Evolutionary conservation across 2,329 filamentous ascomycete genomes (phyloP).

Genomic region (Tolypocladium amazonense): DNA sequence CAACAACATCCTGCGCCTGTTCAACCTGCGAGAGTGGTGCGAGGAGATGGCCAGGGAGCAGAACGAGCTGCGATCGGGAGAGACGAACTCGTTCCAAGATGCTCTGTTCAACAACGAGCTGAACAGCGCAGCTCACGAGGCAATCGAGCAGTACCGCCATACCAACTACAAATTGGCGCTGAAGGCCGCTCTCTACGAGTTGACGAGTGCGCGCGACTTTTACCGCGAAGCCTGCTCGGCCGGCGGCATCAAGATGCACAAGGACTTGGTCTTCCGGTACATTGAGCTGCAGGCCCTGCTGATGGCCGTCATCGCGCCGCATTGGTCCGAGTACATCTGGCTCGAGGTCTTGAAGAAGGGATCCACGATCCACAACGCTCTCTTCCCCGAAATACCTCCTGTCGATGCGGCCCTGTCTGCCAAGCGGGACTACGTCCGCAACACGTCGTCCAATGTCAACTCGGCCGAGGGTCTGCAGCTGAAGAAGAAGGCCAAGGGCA

Average conservation of each 20-base stretch:
- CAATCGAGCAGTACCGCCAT: slow-evolving; percentile 65
- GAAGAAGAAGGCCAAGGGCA: slow-evolving; percentile 91
- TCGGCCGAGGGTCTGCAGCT: slow-evolving; percentile 72
- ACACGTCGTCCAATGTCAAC: slow-evolving; percentile 62
- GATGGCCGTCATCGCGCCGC: slow-evolving; percentile 75
- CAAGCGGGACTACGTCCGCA: slow-evolving; percentile 71
- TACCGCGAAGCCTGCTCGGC: slow-evolving; percentile 77
- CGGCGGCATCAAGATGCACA: slow-evolving; percentile 77
- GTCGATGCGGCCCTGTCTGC: slow-evolving; percentile 60
- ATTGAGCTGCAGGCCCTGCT: slow-evolving; percentile 79
- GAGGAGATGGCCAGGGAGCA: slow-evolving; percentile 72
- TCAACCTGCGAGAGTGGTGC: slow-evolving; percentile 77
- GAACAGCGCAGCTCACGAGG: slow-evolving; percentile 70
- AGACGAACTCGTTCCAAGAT: slow-evolving; percentile 71
- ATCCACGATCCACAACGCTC: slow-evolving; percentile 66
- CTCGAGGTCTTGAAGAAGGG: slow-evolving; percentile 75
- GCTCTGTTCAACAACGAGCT: slow-evolving; percentile 89
- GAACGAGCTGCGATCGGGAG: slow-evolving; percentile 58
- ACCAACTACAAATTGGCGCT: slow-evolving; percentile 74
- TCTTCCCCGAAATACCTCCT: slow-evolving; percentile 44
- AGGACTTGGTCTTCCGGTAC: slow-evolving; percentile 67
- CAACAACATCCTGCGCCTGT: slow-evolving; percentile 78
- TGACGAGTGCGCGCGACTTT: slow-evolving; percentile 77
- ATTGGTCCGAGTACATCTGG: slow-evolving; percentile 94
- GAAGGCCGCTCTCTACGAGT: slow-evolving; percentile 80